phyloP scores from a whole-genome alignment of 257 asterid species.

The Petunia secreta region DNA sequence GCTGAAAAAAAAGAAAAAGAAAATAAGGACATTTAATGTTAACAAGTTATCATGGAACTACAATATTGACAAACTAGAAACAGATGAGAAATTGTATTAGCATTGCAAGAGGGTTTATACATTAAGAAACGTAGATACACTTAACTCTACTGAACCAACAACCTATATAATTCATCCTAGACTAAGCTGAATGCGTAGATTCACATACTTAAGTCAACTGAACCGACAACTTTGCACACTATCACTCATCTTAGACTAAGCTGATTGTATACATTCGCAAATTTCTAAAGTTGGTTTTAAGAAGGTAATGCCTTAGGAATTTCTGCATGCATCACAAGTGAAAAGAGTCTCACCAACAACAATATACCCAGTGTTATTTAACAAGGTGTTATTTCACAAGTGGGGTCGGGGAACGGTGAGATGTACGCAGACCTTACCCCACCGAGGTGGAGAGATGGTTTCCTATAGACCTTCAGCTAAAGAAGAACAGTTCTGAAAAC shows the following conservation, averaged over 20 bases:
- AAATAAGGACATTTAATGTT: not conserved
- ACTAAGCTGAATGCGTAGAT: not conserved
- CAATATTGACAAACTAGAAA: not conserved
- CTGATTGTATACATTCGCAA: not conserved
- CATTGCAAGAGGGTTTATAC: not conserved
- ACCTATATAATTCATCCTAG: not conserved
- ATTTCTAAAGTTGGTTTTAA: not conserved
- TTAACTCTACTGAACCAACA: not conserved
- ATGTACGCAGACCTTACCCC: too few species aligned
- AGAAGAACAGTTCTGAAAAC: too few species aligned
- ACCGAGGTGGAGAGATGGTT: too few species aligned
- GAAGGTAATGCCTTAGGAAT: not conserved
- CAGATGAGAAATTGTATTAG: not conserved
- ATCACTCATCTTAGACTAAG: not conserved
- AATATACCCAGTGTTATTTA: too few species aligned
- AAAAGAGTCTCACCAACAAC: not conserved
- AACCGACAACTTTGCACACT: not conserved
- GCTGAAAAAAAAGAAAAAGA: slow-evolving; percentile 44
- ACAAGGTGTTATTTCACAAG: too few species aligned
- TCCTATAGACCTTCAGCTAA: too few species aligned
- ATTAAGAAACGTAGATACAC: not conserved
- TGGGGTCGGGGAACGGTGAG: too few species aligned
- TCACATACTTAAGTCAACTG: not conserved
- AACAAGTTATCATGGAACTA: not conserved
- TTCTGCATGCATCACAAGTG: not conserved